These are phyloP conservation scores for Podospora comata DNA, from an alignment of 495 filamentous ascomycete species.

Conservation along the genomic window DNA sequence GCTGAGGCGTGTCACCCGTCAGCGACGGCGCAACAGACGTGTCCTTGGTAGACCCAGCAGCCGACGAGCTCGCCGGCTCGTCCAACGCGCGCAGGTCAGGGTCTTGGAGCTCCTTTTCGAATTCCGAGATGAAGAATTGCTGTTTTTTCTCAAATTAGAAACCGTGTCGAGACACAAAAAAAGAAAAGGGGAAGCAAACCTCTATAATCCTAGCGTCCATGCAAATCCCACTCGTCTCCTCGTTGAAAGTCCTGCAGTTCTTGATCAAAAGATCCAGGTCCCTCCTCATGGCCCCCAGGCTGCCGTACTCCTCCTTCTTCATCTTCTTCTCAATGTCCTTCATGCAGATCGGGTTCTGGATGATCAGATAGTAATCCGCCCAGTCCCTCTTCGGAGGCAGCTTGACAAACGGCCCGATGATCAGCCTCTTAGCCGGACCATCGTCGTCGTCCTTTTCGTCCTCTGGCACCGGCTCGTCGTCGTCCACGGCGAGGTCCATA, in stretches of 20 bases:
- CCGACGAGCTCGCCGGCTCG: conserved; percentile 25
- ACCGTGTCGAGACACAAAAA: not conserved
- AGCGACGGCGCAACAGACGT: conserved; percentile 63
- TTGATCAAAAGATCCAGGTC: conserved; percentile 81
- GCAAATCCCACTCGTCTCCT: conserved; percentile 86
- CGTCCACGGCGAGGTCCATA: conserved; percentile 72
- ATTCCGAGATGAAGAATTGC: conserved; percentile 63
- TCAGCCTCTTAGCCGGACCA: conserved; percentile 57
- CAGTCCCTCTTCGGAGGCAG: conserved; percentile 83
- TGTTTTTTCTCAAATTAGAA: conserved; percentile 41
- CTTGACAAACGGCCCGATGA: conserved; percentile 93
- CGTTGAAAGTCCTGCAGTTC: conserved; percentile 94
- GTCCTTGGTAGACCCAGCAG: conserved; percentile 50
- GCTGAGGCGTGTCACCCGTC: conserved; percentile 67
- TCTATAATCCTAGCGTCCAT: conserved; percentile 91
- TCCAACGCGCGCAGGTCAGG: conserved; percentile 75
- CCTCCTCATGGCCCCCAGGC: conserved; percentile 69
- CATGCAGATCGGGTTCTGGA: conserved; percentile 88
- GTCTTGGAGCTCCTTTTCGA: conserved; percentile 65
- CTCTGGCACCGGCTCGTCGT: conserved; percentile 44
- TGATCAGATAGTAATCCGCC: conserved; percentile 91
- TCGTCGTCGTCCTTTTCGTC: conserved; percentile 35
- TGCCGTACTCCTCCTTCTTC: conserved; percentile 87
- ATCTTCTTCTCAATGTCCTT: conserved; percentile 89
- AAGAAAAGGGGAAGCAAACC: conserved; percentile 47